Evolutionary conservation across 257 asterid species (phyloP).

Genomic region (Petunia secreta): DNA sequence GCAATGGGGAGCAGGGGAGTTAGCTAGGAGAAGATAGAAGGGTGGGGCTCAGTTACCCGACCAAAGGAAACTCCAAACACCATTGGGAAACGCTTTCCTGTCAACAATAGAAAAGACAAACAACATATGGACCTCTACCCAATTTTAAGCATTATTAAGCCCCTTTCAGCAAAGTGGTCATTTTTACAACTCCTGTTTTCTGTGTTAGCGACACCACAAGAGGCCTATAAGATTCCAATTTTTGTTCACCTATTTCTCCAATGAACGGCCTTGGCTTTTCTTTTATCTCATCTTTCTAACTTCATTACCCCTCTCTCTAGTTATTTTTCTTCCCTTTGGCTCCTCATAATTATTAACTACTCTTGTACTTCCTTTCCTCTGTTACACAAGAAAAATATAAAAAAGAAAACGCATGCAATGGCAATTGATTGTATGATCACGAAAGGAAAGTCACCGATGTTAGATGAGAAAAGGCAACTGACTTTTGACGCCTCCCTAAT

Average conservation of each 20-base stretch:
- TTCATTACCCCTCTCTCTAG: constrained; percentile 23
- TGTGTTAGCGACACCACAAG: constrained; percentile 34
- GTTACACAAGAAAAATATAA: neutral
- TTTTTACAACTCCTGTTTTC: constrained; percentile 36
- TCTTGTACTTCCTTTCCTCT: neutral
- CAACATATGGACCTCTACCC: constrained; percentile 32
- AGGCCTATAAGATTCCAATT: constrained; percentile 51
- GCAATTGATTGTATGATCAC: constrained; percentile 49
- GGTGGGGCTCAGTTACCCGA: constrained; percentile 29
- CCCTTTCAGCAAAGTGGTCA: constrained; percentile 25
- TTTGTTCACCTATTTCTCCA: constrained; percentile 43
- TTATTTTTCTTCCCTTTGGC: constrained; percentile 9
- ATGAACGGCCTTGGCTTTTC: constrained; percentile 54
- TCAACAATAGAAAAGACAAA: constrained; percentile 51
- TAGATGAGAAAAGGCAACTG: constrained; percentile 32
- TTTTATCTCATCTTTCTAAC: constrained; percentile 38
- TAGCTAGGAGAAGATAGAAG: neutral
- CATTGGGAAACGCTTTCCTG: constrained; percentile 69
- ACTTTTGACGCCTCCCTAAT: constrained; percentile 58
- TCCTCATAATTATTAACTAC: neutral
- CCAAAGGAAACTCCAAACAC: constrained; percentile 75
- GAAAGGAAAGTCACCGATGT: constrained; percentile 31
- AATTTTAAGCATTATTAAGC: constrained; percentile 19
- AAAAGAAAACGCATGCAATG: constrained; percentile 51
- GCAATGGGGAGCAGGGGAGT: neutral